Evolutionary conservation across 768 basidiomycete species (phyloP), one percentile per base, ranked within the genome.

Genomic region (Fomitopsis serialis): DNA sequence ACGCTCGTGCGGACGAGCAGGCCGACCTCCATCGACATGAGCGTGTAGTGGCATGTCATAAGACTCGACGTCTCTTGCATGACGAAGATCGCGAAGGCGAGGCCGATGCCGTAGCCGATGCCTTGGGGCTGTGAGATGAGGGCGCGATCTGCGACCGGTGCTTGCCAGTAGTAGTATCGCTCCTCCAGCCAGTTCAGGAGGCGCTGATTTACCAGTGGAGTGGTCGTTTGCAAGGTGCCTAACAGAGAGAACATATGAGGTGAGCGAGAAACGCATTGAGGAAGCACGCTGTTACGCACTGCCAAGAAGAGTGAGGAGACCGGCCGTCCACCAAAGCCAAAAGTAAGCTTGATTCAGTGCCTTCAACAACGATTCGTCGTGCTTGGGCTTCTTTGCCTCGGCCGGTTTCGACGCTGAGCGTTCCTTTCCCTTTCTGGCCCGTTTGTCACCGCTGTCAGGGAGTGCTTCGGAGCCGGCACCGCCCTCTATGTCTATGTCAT

Each of bases 61-160:
- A 69, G 42, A 57, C 68, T 68, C 13, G 66, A 62, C 5, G 59
- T 61, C 74, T 78, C 68, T 71, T 84, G 82, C 84, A 84, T 85
- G 0, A 66, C 70, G 56, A 82, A 84, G 25, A 85, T 62, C 3
- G 72, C 81, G 48, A 81, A 69, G 0, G 76, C 83, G 1, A 85
- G 63, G 6, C 84, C 84, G 48, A 86, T 75, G 1, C 84, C 84
- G 62, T 78, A 81, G 0, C 84, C 83, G 36, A 85, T 71, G 1
- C 79, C 78, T 32, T 60, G 68, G 2, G 82, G 81, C 46, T 68
- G 57, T 10, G 58, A 35, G 52, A 74, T 44, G 35, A 66, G 63
- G 0, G 66, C 71, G 34, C 71, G 73, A 43, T 75, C 64, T 23
- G 65, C 66, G 0, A 73, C 70, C 1, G 71, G 63, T 9, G 73